A percentile compares a stretch with the other conserved stretches of the same genome.
These are phyloP conservation scores for Aeminium ludgeri DNA, from an alignment of 495 filamentous ascomycete genomes.

Conservation along the genomic window DNA sequence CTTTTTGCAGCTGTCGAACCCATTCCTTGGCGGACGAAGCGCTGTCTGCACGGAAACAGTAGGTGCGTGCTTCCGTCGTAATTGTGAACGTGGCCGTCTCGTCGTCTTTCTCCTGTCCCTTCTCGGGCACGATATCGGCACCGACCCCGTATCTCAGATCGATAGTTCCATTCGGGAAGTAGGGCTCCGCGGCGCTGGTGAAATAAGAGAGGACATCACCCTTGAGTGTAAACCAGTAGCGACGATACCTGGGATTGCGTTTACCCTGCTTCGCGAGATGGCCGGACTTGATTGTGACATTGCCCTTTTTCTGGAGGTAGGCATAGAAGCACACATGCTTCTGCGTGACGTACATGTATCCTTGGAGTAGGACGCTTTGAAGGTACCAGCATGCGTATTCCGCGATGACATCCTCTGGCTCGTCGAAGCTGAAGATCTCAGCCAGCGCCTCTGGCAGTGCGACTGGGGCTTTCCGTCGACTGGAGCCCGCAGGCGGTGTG, in stretches of 20 bases:
- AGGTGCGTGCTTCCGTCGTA: constrained; percentile 64
- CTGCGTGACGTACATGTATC: constrained; percentile 92
- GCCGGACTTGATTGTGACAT: constrained; percentile 69
- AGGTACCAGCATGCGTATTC: constrained; percentile 93
- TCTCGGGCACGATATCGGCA: constrained; percentile 48
- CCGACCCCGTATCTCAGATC: constrained; percentile 87
- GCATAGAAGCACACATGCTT: constrained; percentile 95
- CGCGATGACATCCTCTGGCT: constrained; percentile 68
- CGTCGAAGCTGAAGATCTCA: constrained; percentile 79
- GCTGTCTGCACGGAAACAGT: constrained; percentile 83
- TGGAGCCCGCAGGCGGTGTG: constrained; percentile 23
- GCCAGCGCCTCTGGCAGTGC: constrained; percentile 52
- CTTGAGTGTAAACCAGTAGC: constrained; percentile 94
- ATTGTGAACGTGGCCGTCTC: constrained; percentile 62
- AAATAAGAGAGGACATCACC: constrained; percentile 95
- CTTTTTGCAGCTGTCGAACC: constrained; percentile 85
- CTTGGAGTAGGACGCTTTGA: constrained; percentile 81
- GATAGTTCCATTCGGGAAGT: constrained; percentile 84
- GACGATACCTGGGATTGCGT: constrained; percentile 73
- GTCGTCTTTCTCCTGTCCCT: constrained; percentile 41
- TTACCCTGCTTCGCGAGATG: constrained; percentile 79
- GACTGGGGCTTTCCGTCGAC: constrained; percentile 25
- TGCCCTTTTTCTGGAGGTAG: constrained; percentile 70
- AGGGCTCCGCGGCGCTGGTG: constrained; percentile 62
- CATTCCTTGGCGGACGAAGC: constrained; percentile 82